Evolutionary conservation across 2,329 filamentous ascomycete species (phyloP), one percentile per base, ranked within the genome.

Genomic region (Ceratocystis albifundus): DNA sequence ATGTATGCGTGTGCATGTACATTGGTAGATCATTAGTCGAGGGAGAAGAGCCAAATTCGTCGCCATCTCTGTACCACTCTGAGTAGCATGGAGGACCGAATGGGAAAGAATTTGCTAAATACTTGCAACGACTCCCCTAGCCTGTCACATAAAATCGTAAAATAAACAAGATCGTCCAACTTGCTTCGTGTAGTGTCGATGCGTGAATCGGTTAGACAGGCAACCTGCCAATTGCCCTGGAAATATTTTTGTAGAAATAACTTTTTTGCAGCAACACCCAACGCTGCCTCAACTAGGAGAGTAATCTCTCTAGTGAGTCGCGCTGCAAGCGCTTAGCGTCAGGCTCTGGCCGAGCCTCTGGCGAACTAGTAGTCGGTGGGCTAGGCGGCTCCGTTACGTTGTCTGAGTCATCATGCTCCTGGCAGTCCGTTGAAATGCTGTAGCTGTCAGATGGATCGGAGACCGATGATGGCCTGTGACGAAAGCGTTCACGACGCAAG

Each of bases 381-480:
- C 61, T 63, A 8, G 44, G 45, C 45, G 61, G 25, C n/a, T 32
- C 61, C 22, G 28, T 46, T 10, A 30, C 28, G 36, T 50, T 28
- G 10, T 63, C 61, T n/a, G 61, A 63, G 30, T 63, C 61, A 75
- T 25, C 75, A 74, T 3, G 79, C 77, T 10, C 44, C 22, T 17
- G 61, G 46, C 20, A 32, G 25, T 32, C 17, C 25, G 45, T 36
- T 12, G 79, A 81, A 20, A 78, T 79, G 65, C 74, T 75, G 69
- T 78, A 80, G 45, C 76, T 77, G 66, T 79, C 78, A 10, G 80
- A 78, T 75, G 64, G 79, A 77, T 22, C 74, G 69, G 48, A 73
- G 74, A 67, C 75, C 36, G 46, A 65, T 44, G 28, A 50, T 22
- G 22, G 65, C 36, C 65, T 55, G 41, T 59, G 64, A 50, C 45